These are phyloP conservation scores for Waltergamsia citrina DNA, from an alignment of 2,329 filamentous ascomycete species.

Conservation along the genomic window DNA sequence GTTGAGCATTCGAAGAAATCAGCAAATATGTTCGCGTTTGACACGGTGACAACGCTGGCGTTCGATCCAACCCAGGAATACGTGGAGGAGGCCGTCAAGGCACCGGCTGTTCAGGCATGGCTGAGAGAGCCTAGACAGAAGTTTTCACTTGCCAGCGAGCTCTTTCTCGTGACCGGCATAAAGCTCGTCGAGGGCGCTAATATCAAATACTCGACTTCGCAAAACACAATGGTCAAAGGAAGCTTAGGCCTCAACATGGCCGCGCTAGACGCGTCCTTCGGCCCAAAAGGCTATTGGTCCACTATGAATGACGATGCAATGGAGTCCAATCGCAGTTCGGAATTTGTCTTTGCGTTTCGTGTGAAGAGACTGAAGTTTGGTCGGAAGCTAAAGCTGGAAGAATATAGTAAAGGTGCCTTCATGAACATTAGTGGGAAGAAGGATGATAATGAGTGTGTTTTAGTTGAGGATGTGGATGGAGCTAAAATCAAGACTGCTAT, in stretches of 20 bases:
- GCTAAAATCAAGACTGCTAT: background rate
- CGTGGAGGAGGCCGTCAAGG: constrained; percentile 14
- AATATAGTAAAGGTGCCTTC: constrained; percentile 5
- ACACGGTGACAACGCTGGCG: constrained; percentile 14
- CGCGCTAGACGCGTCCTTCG: background rate
- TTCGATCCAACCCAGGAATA: constrained; percentile 16
- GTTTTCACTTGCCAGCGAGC: constrained; percentile 5
- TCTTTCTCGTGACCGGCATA: constrained; percentile 6
- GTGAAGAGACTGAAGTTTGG: constrained; percentile 3
- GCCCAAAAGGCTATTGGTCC: background rate
- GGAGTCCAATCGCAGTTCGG: background rate
- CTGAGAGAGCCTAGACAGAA: constrained; percentile 14
- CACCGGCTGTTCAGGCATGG: constrained; percentile 15
- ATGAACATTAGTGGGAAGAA: background rate
- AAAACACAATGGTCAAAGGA: background rate
- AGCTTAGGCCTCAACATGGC: background rate
- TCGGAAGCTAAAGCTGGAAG: constrained; percentile 1
- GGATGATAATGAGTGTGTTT: background rate
- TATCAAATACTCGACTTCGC: background rate
- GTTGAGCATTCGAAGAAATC: constrained; percentile 11
- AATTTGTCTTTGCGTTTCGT: constrained; percentile 6
- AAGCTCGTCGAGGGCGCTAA: constrained; percentile 5
- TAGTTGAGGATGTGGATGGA: constrained; percentile 1
- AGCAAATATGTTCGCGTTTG: constrained; percentile 13
- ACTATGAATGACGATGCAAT: background rate